phyloP scores from a whole-genome alignment of 495 filamentous ascomycete genomes.

The Zalerion maritima region DNA sequence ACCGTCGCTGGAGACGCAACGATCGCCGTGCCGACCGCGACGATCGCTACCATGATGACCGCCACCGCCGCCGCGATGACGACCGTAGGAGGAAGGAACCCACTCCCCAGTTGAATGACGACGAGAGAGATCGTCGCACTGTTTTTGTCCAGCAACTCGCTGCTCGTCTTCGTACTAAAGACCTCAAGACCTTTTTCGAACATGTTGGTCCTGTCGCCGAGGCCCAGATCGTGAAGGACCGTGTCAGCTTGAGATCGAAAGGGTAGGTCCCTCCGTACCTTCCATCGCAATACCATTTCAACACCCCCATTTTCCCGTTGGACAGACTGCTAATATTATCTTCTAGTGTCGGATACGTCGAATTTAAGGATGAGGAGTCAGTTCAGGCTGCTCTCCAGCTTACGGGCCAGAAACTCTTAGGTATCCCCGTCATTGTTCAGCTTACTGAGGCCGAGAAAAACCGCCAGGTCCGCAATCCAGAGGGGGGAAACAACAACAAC shows the following conservation, averaged over 20 bases:
- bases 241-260: slow-evolving; percentile 92
- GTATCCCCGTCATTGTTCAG: slow-evolving; percentile 96
- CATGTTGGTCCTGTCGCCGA: slow-evolving; percentile 93
- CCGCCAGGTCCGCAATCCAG: slow-evolving; percentile 79
- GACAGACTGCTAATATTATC: slow-evolving; percentile 17
- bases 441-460: slow-evolving; percentile 99
- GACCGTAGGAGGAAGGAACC: slow-evolving; percentile 30
- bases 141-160: slow-evolving; percentile 98
- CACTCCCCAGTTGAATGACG: slow-evolving; percentile 64
- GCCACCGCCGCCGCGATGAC: slow-evolving; percentile 40
- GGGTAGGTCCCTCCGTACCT: slow-evolving; percentile 44
- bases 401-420: slow-evolving; percentile 96
- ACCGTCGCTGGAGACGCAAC: slow-evolving; percentile 27
- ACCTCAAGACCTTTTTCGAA: slow-evolving; percentile 91
- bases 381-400: slow-evolving; percentile 90
- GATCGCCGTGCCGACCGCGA: slow-evolving; percentile 34
- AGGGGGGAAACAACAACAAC: slow-evolving; percentile 45
- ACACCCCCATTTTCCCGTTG: slow-evolving; percentile 1
- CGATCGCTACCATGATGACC: slow-evolving; percentile 26
- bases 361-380: slow-evolving; percentile 94
- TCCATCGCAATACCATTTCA: too few relatives aligned
- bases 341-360: slow-evolving; percentile 90
- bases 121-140: slow-evolving; percentile 91
- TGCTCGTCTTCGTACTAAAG: slow-evolving; percentile 77
- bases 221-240: slow-evolving; percentile 98